These are phyloP conservation scores for Fraxinus baroniana DNA, from an alignment of 305 asterid species.

Conservation along the genomic window DNA sequence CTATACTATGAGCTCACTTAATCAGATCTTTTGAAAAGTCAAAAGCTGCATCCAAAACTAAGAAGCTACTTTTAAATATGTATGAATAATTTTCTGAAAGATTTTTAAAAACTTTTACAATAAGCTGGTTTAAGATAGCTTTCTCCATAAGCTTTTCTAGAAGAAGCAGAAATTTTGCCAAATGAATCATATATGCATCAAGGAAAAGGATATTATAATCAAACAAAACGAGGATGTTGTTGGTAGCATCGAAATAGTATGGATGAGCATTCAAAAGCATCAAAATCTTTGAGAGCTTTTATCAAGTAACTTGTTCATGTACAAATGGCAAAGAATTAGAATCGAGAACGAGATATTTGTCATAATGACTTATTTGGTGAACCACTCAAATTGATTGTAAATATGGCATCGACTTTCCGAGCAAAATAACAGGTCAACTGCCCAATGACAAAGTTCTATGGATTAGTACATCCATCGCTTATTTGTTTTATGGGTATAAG, in stretches of 20 bases:
- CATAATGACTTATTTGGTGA: constrained; percentile 16
- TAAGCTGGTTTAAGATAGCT: too few species aligned
- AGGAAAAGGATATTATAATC: too few species aligned
- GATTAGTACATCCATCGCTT: neutral
- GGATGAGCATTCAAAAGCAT: constrained; percentile 12
- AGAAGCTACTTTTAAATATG: too few species aligned
- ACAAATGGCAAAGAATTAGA: neutral
- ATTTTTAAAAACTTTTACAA: too few species aligned
- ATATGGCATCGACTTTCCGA: neutral
- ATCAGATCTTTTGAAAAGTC: too few species aligned
- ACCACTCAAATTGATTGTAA: neutral
- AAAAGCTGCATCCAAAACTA: too few species aligned
- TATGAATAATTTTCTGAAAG: too few species aligned
- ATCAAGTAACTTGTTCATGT: neutral
- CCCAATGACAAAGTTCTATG: neutral
- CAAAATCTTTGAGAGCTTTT: constrained; percentile 7
- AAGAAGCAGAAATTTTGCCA: too few species aligned
- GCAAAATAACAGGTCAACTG: neutral
- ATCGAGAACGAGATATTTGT: neutral
- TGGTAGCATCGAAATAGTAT: neutral
- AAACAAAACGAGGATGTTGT: too few species aligned
- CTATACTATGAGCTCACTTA: neutral
- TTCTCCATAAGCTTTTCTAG: too few species aligned
- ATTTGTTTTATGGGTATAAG: neutral
- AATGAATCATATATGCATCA: too few species aligned